A percentile compares a stretch with the other conserved stretches of the same genome.
Conservation (phyloP, 805 yeast species). For the Lipomyces kockii region DNA sequence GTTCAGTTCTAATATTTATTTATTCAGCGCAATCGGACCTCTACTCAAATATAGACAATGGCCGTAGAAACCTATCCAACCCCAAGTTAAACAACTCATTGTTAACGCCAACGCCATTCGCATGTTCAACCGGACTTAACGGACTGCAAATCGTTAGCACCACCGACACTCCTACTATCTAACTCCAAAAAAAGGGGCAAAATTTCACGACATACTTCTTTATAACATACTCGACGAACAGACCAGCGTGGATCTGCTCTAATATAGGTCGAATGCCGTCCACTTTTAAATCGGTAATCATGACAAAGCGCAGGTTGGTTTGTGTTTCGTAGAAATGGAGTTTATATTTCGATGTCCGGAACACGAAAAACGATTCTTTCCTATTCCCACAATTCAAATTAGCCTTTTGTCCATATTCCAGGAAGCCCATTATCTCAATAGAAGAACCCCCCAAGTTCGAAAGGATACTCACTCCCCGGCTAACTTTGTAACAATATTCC, state of each 20-base stretch:
- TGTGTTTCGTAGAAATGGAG: conserved; percentile 82
- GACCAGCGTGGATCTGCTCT: conserved; percentile 61
- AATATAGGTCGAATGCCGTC: conserved; percentile 61
- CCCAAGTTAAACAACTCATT: conserved; percentile 61
- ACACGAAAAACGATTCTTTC: conserved; percentile 43
- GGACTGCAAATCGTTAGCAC: conserved; percentile 43
- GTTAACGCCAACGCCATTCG: conserved; percentile 56
- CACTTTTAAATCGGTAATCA: conserved; percentile 67
- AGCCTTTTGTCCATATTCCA: background rate
- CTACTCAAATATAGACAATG: conserved; percentile 36
- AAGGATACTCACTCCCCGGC: conserved; percentile 42
- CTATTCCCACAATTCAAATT: conserved; percentile 42
- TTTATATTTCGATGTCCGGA: conserved; percentile 68
- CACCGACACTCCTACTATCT: too few species aligned
- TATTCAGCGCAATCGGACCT: background rate
- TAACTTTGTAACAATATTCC: conserved; percentile 71
- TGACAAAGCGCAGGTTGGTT: conserved; percentile 74
- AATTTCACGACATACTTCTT: conserved; percentile 53
- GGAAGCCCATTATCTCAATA: too few species aligned
- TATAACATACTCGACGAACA: conserved; percentile 65
- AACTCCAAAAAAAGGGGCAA: too few species aligned
- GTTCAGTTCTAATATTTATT: background rate
- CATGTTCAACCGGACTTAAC: conserved; percentile 62
- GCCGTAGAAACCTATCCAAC: conserved; percentile 55
- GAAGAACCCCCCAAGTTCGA: background rate